Evolutionary conservation across 495 filamentous ascomycete species (phyloP).

Genomic region (Cladorrhinum samala): DNA sequence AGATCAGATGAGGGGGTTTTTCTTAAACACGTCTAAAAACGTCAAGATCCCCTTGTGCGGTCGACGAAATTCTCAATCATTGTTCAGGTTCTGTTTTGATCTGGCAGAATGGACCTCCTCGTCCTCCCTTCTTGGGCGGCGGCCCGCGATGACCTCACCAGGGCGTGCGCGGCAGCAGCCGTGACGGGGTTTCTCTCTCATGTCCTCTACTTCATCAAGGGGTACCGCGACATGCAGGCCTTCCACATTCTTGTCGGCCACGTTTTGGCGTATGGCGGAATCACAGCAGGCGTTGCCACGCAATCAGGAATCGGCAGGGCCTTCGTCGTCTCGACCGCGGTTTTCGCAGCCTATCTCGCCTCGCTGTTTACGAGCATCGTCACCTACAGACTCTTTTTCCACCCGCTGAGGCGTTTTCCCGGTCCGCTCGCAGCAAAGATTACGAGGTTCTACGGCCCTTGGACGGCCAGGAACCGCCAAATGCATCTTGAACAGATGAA

Average conservation of each 20-base stretch:
- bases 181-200: constrained; percentile 13
- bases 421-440: constrained; percentile 39
- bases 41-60: no score
- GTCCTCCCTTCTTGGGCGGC: neutral
- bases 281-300: neutral
- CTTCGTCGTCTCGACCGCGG: neutral
- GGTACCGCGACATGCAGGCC: constrained; percentile 6
- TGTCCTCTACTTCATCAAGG: constrained; percentile 14
- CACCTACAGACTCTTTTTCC: constrained; percentile 42
- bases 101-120: neutral
- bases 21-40: no score
- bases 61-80: no score
- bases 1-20: no score
- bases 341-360: constrained; percentile 19
- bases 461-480: constrained; percentile 18
- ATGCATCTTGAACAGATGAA: constrained; percentile 29
- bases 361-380: constrained; percentile 39
- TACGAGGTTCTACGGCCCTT: constrained; percentile 30
- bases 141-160: neutral
- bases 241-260: constrained; percentile 9
- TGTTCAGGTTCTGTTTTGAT: no score
- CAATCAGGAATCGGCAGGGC: neutral
- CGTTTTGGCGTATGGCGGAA: neutral
- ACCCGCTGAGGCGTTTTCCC: constrained; percentile 39
- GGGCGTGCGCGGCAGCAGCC: neutral